Evolutionary conservation across 2,329 filamentous ascomycete genomes (phyloP), one percentile per base, ranked within the genome.

Genomic region (Zarea fungicola): DNA sequence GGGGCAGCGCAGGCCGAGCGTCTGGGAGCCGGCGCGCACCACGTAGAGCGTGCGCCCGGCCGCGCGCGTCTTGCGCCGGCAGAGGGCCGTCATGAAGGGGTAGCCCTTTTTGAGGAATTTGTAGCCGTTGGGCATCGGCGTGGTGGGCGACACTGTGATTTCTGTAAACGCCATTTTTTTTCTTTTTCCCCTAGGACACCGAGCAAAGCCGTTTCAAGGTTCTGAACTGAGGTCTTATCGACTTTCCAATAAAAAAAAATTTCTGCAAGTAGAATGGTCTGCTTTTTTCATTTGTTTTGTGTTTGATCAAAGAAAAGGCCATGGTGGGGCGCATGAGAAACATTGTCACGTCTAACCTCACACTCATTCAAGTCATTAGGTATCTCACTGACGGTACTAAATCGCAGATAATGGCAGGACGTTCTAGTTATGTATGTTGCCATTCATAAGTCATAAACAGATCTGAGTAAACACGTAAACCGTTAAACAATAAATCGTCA

Each of bases 41-140:
- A 67, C 55, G 45, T 68, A 75, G 2, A 75, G 58, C 0, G 56
- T 56, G 22, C 60, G 55, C 1, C 56, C 53, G 5, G 61, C 59
- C 1, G 58, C 64, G 14, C 61, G 64, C 1, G 72, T 68, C 29
- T 60, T 58, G 16, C 58, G 62, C 14, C 70, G 68, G 55, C 70
- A 74, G 49, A 69, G 58, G 5, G 55, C 57, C 4, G 71, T 74
- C 48, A 70, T 61, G 59, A 70, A 74, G 5, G 62, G 56, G 54
- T 72, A 65, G 52, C 72, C 70, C 39, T 68, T 70, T 16, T 57
- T 63, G 1, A 75, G 63, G 44, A 72, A 72, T 9, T 55, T 55
- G 54, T 75, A 76, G 8, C 66, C 64, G 3, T 45, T 46, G 3
- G 70, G 69, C 55, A 73, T 60, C 3, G 62, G 64, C 7, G 58